A percentile compares a stretch with the other conserved stretches of the same genome.
Evolutionary conservation across 495 filamentous ascomycete species (phyloP).

Genomic region (Neurospora sp.): DNA sequence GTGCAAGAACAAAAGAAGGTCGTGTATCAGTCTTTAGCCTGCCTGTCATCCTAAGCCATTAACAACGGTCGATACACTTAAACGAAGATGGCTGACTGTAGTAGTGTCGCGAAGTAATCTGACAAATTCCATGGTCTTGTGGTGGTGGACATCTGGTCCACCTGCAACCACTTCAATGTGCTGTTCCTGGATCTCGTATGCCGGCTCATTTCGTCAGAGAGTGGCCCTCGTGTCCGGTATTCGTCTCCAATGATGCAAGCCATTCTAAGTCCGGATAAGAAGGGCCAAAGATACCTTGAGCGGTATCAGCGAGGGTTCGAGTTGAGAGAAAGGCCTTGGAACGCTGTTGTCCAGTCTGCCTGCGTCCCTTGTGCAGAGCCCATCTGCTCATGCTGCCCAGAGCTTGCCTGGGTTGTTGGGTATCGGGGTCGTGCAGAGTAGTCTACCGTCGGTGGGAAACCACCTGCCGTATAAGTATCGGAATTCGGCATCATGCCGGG

Average conservation of each 20-base stretch:
- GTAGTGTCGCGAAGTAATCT: constrained; percentile 6
- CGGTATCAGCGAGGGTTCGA: constrained; percentile 24
- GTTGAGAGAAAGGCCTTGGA: constrained; percentile 46
- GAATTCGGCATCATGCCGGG: constrained; percentile 30
- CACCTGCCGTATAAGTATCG: constrained; percentile 28
- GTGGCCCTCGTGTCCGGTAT: not conserved
- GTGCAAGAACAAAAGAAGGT: constrained; percentile 9
- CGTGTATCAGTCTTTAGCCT: not conserved
- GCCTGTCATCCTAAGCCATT: not conserved
- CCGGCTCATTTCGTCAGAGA: not conserved
- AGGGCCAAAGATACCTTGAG: not conserved
- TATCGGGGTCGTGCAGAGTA: constrained; percentile 34
- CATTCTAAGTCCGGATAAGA: not conserved
- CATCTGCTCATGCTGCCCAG: constrained; percentile 28
- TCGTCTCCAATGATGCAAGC: not conserved
- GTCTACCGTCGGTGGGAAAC: constrained; percentile 32
- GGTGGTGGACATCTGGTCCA: not conserved
- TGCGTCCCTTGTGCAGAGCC: constrained; percentile 24
- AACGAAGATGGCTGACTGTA: constrained; percentile 6
- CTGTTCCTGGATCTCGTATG: not conserved
- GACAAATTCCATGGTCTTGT: constrained; percentile 22
- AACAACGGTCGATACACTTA: constrained; percentile 18
- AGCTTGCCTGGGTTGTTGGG: constrained; percentile 26
- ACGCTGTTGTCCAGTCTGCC: constrained; percentile 35
- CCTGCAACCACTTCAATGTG: not conserved